Conservation (phyloP, 2,329 filamentous ascomycete species). For the Trichoderma hamatum region DNA sequence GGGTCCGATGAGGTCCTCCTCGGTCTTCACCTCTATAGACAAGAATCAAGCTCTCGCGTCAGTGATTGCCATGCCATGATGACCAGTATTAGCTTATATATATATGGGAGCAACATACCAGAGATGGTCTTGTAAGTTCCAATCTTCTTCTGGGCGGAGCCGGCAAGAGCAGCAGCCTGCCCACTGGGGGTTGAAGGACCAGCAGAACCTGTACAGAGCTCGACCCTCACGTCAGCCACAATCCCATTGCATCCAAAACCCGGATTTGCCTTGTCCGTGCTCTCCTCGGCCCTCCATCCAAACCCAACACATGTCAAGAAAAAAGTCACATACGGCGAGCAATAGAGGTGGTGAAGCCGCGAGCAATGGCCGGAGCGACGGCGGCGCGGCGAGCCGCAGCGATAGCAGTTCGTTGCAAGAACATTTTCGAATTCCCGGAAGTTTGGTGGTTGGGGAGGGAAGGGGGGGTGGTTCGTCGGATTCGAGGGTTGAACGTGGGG, state of each 20-base stretch:
- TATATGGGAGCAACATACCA: constrained; percentile 44
- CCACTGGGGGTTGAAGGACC: constrained; percentile 40
- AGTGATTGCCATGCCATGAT: not conserved
- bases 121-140: constrained; percentile 50
- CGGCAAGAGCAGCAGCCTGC: constrained; percentile 43
- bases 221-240: constrained; percentile 40
- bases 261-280: not conserved
- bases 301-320: constrained; percentile 19
- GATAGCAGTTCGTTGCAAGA: constrained; percentile 65
- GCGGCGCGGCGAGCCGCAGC: constrained; percentile 62
- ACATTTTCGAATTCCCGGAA: constrained; percentile 52
- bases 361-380: constrained; percentile 56
- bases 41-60: constrained; percentile 16
- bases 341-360: constrained; percentile 63
- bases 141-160: constrained; percentile 50
- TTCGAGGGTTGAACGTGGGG: not conserved
- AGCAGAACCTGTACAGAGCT: constrained; percentile 19
- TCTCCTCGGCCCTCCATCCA: not conserved
- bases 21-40: constrained; percentile 73
- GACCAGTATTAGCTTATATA: constrained; percentile 8
- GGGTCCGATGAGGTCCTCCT: constrained; percentile 81
- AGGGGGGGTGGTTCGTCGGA: not conserved
- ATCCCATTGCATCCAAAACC: not conserved
- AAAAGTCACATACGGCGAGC: constrained; percentile 53
- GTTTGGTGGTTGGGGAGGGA: constrained; percentile 23